Base-by-base conservation (phyloP, 2,329 filamentous ascomycete species). In the Fonsecaea pugnacius region DNA sequence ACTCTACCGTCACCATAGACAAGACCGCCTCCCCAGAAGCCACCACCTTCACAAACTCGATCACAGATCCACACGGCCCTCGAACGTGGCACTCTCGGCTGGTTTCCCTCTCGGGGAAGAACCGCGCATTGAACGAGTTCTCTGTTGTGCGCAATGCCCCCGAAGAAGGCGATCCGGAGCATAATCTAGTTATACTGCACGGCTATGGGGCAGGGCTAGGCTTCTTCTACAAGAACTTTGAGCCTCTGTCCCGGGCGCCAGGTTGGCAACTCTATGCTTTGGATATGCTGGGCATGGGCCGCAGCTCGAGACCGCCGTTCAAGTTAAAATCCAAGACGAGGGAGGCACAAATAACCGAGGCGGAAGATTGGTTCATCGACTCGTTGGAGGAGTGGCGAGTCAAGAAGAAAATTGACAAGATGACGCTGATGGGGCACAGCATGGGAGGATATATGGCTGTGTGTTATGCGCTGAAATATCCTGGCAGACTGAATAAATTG, bases 221-320 rank as follows among this genome's bases (percentile, higher is more conserved):
- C 24, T 98, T 99, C 79, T 99, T 96, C 83, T 99, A 97, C 83
- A 94, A 95, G 79, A 99, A 99, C 75, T 96, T 96, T 66, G 95
- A 99, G 77, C 87, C 89, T 5, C 79, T 99, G 36, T 93, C 89
- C 52, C 87, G 93, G 18, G 80, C 87, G 1, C 82, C 84, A 32
- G 92, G 93, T 32, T 96, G 95, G 88, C 93, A 91, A 73, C 79
- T 99, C 18, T 98, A 95, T 75, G 92, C 94, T 0, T 81, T 99
- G n/a, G 94, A 99, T 73, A 87, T 98, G 84, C 83, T 97, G 16
- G 94, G 94, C 64, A 97, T 97, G 91, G 94, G 94, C 64, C 89
- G 96, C 73, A 96, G 91, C 63, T 89, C 87, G 30, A 84, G 94
- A 4, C 94, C 95, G 1, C 79, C 87, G 0, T 99, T 99, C 81